Percentiles rank a stretch among this genome's conserved stretches.
Conservation (phyloP, 2,329 filamentous ascomycete genomes). For the Beauveria scarabaeidicola region DNA sequence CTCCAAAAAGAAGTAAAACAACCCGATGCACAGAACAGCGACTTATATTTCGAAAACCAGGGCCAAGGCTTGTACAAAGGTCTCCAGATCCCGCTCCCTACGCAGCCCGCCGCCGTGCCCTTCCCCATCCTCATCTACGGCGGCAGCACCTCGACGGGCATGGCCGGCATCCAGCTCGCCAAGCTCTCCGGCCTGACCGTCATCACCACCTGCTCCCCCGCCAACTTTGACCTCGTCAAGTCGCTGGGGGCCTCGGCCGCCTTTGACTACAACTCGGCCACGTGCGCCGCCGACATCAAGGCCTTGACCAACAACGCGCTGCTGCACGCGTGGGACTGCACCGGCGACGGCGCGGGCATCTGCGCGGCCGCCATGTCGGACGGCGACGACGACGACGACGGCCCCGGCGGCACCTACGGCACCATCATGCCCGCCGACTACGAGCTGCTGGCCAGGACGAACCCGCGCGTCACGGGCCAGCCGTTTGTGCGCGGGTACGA, state of each 20-base stretch:
- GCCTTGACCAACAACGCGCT: too few species aligned
- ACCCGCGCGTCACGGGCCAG: not conserved
- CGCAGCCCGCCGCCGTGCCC: slow-evolving; percentile 25
- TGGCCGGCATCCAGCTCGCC: slow-evolving; percentile 34
- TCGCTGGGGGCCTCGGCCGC: slow-evolving; percentile 23
- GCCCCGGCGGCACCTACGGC: too few species aligned
- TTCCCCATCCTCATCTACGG: slow-evolving; percentile 33
- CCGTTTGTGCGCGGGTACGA: not conserved
- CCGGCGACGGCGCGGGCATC: too few species aligned
- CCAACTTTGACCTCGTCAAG: slow-evolving; percentile 23
- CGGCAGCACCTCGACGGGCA: slow-evolving; percentile 45
- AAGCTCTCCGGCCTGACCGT: slow-evolving; percentile 27
- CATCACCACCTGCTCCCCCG: slow-evolving; percentile 23
- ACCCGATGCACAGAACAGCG: too few species aligned
- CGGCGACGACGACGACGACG: too few species aligned
- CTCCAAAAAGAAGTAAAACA: too few species aligned
- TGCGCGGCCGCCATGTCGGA: too few species aligned
- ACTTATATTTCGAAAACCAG: too few species aligned
- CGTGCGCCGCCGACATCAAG: too few species aligned
- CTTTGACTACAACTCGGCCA: slow-evolving; percentile 22
- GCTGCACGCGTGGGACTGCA: too few species aligned
- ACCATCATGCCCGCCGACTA: too few species aligned
- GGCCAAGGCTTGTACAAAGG: slow-evolving; percentile 40
- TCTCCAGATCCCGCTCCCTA: slow-evolving; percentile 39
- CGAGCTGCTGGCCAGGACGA: not conserved